These are phyloP conservation scores for Mortierella sp. DNA, from an alignment of 371 early-diverging fungal genomes.

Conservation along the genomic window DNA sequence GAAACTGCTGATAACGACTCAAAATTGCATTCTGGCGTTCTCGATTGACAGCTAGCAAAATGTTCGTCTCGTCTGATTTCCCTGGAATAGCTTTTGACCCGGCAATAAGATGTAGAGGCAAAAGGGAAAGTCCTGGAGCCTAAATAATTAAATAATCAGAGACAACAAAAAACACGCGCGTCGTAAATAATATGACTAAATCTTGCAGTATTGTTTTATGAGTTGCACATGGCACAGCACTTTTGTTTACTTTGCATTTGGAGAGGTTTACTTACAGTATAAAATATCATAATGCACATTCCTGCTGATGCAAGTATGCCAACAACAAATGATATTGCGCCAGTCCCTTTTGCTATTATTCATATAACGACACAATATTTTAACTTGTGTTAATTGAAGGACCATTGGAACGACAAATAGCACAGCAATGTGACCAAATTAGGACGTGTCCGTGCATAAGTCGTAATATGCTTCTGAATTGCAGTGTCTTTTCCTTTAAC, in stretches of 20 bases:
- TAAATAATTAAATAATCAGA: constrained; percentile 1
- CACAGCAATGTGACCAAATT: too few species aligned
- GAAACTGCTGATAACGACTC: constrained; percentile 29
- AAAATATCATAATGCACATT: constrained; percentile 27
- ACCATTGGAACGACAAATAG: too few species aligned
- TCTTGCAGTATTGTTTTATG: not conserved
- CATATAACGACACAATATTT: too few species aligned
- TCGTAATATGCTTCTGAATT: too few species aligned
- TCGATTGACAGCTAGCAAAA: constrained; percentile 19
- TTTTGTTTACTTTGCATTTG: not conserved
- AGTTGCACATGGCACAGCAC: not conserved
- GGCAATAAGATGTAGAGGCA: constrained; percentile 33
- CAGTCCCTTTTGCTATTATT: constrained; percentile 13
- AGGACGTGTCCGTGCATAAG: too few species aligned
- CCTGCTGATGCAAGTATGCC: constrained; percentile 26
- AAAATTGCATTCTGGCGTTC: constrained; percentile 30
- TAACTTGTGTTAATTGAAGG: too few species aligned
- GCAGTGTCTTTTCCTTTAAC: too few species aligned
- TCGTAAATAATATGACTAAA: not conserved
- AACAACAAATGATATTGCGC: constrained; percentile 20
- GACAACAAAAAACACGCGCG: not conserved
- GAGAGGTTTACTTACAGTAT: constrained; percentile 21
- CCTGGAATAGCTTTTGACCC: constrained; percentile 24
- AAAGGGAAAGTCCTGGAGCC: constrained; percentile 42
- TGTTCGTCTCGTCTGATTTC: constrained; percentile 15